phyloP scores from a whole-genome alignment of 2,329 filamentous ascomycete genomes.

The Hypoxylon sp. region DNA sequence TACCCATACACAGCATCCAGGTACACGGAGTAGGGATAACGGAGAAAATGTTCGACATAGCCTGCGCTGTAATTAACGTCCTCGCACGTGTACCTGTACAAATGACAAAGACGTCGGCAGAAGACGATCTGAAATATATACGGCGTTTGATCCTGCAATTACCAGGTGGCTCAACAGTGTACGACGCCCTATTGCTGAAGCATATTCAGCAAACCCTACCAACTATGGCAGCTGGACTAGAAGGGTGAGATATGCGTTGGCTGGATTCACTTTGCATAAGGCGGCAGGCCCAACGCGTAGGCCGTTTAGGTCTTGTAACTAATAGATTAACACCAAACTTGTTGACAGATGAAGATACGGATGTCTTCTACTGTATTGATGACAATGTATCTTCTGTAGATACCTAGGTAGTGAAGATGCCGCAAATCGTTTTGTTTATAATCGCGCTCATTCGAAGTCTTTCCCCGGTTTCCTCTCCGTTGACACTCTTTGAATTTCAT shows the following conservation, averaged over 20 bases:
- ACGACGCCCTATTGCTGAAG: conserved; percentile 59
- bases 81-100: conserved; percentile 59
- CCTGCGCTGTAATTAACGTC: conserved; percentile 62
- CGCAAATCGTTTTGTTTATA: background rate
- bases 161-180: conserved; percentile 57
- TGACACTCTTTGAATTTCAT: conserved; percentile 30
- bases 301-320: background rate
- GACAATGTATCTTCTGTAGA: background rate
- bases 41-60: conserved; percentile 63
- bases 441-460: conserved; percentile 5
- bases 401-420: background rate
- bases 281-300: background rate
- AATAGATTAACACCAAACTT: background rate
- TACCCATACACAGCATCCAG: conserved; percentile 58
- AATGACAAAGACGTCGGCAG: conserved; percentile 49
- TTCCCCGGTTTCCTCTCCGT: conserved; percentile 26
- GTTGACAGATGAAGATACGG: background rate
- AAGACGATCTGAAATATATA: conserved; percentile 59
- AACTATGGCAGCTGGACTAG: conserved; percentile 27
- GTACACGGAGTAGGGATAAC: conserved; percentile 63
- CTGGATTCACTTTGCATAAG: background rate
- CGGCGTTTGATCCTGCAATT: conserved; percentile 57
- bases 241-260: conserved; percentile 9
- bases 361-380: background rate
- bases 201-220: conserved; percentile 51